These are phyloP conservation scores for Claviceps humidiphila DNA, from an alignment of 2,329 filamentous ascomycete genomes.

Conservation along the genomic window DNA sequence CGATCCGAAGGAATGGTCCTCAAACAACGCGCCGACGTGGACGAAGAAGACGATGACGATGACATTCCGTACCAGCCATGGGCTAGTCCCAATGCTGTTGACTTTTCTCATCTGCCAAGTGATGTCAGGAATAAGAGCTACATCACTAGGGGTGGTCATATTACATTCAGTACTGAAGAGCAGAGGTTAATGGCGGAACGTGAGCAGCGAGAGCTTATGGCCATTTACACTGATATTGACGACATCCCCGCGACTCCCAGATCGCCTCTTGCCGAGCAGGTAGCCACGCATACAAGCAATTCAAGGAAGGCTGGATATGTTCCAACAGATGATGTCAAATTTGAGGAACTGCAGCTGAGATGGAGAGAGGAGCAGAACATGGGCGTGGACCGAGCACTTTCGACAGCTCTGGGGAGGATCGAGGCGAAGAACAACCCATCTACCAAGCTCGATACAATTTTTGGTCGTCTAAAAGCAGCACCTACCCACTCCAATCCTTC, in stretches of 20 bases:
- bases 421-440: constrained; percentile 23
- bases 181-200: constrained; percentile 42
- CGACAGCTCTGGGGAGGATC: constrained; percentile 30
- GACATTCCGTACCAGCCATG: constrained; percentile 41
- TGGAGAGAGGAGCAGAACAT: constrained; percentile 33
- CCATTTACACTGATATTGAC: constrained; percentile 38
- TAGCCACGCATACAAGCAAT: constrained; percentile 10
- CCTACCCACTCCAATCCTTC: background rate
- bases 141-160: constrained; percentile 39
- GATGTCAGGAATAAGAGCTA: constrained; percentile 35
- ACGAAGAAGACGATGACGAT: constrained; percentile 45
- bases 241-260: constrained; percentile 45
- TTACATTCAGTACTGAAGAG: constrained; percentile 39
- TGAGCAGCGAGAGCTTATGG: constrained; percentile 47
- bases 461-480: constrained; percentile 21
- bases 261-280: constrained; percentile 31
- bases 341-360: constrained; percentile 35
- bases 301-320: constrained; percentile 23
- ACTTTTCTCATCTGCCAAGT: constrained; percentile 34
- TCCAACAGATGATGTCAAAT: constrained; percentile 26
- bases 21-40: constrained; percentile 36
- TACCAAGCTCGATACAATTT: constrained; percentile 26
- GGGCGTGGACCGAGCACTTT: constrained; percentile 28
- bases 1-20: constrained; percentile 59
- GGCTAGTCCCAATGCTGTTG: constrained; percentile 31